A percentile compares a stretch with the other conserved stretches of the same genome.
These are phyloP conservation scores for Cichorium intybus DNA, from an alignment of 140 eudicot species.

Conservation along the genomic window DNA sequence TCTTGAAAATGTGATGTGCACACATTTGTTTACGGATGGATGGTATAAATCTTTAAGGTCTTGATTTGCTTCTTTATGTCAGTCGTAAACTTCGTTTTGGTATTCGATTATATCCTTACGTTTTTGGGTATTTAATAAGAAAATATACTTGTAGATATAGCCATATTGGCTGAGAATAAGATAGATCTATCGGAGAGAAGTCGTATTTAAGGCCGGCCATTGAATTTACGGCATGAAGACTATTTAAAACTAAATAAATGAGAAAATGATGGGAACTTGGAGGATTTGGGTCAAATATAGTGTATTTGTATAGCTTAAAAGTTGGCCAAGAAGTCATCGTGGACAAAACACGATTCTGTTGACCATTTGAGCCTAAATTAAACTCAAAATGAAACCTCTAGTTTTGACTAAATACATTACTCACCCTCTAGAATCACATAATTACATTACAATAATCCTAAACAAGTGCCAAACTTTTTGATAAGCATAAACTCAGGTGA, in stretches of 20 bases:
- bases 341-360: slow-evolving; percentile 13
- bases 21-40: slow-evolving; percentile 10
- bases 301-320: slow-evolving; percentile 27
- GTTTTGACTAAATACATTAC: background rate
- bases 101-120: slow-evolving; percentile 12
- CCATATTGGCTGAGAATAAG: slow-evolving; percentile 43
- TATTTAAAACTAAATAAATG: background rate
- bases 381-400: background rate
- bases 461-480: background rate
- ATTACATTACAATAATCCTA: background rate
- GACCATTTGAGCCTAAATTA: slow-evolving; percentile 5
- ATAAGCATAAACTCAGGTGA: background rate
- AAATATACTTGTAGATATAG: slow-evolving; percentile 18
- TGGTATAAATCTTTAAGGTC: slow-evolving; percentile 15
- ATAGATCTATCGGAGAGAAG: slow-evolving; percentile 71
- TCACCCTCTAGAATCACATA: background rate
- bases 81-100: slow-evolving; percentile 5
- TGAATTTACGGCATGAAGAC: background rate
- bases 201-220: slow-evolving; percentile 70
- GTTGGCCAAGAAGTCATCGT: background rate
- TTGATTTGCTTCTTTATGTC: slow-evolving; percentile 21
- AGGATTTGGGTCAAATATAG: slow-evolving; percentile 6
- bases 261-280: slow-evolving; percentile 5
- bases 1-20: background rate
- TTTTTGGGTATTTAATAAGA: slow-evolving; percentile 15